These are phyloP conservation scores for Cystoisospora suis DNA, from an alignment of 169 alveolate genomes.

Conservation along the genomic window DNA sequence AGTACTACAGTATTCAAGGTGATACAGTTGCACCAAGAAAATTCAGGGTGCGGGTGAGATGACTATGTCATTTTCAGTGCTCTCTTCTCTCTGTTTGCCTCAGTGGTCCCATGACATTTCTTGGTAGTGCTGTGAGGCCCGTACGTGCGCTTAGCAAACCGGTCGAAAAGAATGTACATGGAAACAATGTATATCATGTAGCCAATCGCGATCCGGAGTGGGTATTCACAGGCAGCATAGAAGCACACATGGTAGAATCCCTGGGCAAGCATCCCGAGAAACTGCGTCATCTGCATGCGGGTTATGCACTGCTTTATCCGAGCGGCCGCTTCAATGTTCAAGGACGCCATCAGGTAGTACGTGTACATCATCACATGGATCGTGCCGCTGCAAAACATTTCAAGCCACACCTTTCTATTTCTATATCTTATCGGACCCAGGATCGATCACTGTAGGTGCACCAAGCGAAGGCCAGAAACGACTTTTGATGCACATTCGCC, in stretches of 20 bases:
- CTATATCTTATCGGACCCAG: no score
- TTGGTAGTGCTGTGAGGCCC: conserved; percentile 15
- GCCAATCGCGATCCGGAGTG: conserved; percentile 62
- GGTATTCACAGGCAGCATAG: conserved; percentile 51
- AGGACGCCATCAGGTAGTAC: conserved; percentile 69
- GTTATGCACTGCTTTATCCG: conserved; percentile 66
- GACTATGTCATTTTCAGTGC: no score
- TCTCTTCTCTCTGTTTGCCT: no score
- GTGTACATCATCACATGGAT: conserved; percentile 77
- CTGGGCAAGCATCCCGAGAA: conserved; percentile 54
- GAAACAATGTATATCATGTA: conserved; percentile 67
- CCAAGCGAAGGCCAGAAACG: no score
- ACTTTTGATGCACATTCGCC: no score
- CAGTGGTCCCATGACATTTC: no score
- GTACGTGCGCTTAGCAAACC: conserved; percentile 68
- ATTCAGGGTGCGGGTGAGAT: no score
- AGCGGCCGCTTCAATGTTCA: conserved; percentile 59
- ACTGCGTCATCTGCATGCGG: conserved; percentile 74
- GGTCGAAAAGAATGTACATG: conserved; percentile 66
- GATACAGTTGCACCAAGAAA: no score
- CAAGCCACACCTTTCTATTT: no score
- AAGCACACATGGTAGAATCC: conserved; percentile 49
- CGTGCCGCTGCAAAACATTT: conserved; percentile 61
- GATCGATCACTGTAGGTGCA: no score
- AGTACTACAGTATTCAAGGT: no score